Percentiles rank a stretch among this genome's conserved stretches.
Conservation (phyloP, 208 protist species). For the Trichomonas vaginalis region DNA sequence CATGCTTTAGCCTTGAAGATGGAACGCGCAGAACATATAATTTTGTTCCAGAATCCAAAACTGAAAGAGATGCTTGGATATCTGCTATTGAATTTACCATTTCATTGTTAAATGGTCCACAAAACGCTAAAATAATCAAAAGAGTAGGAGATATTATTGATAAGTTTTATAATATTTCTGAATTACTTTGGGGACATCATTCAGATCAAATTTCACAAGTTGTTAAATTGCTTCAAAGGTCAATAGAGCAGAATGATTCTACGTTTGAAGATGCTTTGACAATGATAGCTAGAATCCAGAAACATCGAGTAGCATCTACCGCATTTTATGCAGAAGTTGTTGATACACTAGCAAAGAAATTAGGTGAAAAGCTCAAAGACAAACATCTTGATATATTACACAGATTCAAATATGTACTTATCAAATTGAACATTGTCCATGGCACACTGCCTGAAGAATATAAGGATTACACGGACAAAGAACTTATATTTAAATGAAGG, state of each 20-base stretch:
- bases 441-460: background rate
- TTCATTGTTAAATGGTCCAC: background rate
- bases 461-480: background rate
- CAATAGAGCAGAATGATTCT: background rate
- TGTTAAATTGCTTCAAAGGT: background rate
- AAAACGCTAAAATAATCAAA: background rate
- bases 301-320: background rate
- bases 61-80: background rate
- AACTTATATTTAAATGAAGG: background rate
- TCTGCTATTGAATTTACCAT: background rate
- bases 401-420: background rate
- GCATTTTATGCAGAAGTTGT: background rate
- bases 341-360: background rate
- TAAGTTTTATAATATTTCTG: background rate
- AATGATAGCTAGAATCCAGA: background rate
- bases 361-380: background rate
- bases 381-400: background rate
- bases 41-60: background rate
- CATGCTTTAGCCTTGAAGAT: background rate
- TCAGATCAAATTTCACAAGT: background rate
- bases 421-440: background rate
- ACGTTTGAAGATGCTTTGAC: background rate
- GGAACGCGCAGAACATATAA: background rate
- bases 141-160: background rate
- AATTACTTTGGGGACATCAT: background rate